A percentile compares a stretch with the other conserved stretches of the same genome.
These are phyloP conservation scores for Diaporthe citriasiana DNA, from an alignment of 2,329 filamentous ascomycete genomes.

Conservation along the genomic window DNA sequence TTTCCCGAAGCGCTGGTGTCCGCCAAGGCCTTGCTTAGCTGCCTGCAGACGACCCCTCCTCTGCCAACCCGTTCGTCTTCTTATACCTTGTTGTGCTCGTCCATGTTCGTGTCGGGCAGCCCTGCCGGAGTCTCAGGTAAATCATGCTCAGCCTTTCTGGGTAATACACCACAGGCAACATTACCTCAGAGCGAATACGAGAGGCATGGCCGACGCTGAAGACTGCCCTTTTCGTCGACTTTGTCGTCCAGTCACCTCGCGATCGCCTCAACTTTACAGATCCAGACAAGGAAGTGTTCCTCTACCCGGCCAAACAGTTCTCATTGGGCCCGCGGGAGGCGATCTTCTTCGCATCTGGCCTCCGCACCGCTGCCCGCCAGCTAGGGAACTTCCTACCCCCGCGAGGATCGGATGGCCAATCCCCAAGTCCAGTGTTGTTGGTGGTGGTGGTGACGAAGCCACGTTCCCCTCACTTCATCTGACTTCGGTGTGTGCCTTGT, in stretches of 20 bases:
- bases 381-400: not conserved
- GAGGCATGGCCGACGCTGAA: not conserved
- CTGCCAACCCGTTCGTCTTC: not conserved
- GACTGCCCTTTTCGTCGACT: not conserved
- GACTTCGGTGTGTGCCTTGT: constrained; percentile 15
- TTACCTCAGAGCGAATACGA: constrained; percentile 21
- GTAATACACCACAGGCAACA: not conserved
- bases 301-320: not conserved
- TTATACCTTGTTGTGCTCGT: not conserved
- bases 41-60: constrained; percentile 6
- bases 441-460: not conserved
- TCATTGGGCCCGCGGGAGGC: not conserved
- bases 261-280: constrained; percentile 18
- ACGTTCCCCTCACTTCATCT: constrained; percentile 20
- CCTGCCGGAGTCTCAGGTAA: not conserved
- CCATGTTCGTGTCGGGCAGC: not conserved
- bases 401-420: not conserved
- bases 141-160: constrained; percentile 5
- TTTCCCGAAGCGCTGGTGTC: not conserved
- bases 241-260: constrained; percentile 5
- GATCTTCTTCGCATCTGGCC: not conserved
- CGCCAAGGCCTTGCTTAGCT: not conserved
- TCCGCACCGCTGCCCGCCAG: not conserved
- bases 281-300: not conserved
- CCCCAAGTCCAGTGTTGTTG: not conserved